Base-by-base conservation (phyloP, 2,329 filamentous ascomycete genomes). In the Fusarium azukiicola region DNA sequence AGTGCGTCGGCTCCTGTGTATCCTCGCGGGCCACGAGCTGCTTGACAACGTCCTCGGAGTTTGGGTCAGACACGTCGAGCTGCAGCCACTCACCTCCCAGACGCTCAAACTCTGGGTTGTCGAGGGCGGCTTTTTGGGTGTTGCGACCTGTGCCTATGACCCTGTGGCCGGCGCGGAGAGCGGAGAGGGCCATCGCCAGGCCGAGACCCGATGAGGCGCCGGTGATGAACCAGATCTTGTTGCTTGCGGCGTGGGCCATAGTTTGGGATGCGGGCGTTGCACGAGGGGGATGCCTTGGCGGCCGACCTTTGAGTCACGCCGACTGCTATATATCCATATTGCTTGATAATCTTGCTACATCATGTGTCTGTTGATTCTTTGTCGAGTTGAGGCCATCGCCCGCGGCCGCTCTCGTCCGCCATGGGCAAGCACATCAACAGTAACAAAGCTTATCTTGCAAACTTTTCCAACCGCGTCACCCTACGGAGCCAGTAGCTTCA, bases 141-240 rank as follows among this genome's bases (percentile, higher is more conserved):
- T 75, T 75, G 32, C 70, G 64, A 4, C 56, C 73, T 21, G 56
- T 73, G 42, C 70, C 70, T 12, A 75, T 73, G 14, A 73, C 70
- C 17, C 73, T 56, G 38, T 75, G 64, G 10, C 70, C 70, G 21
- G 56, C 67, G 8, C 73, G 70, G 46, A 75, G 50, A 36, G 66
- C 70, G n/a, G 70, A 69, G 12, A 75, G 47, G 17, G 73, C 70
- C 70, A 73, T 75, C 16, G 69, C 70, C 12, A 73, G 70, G 36
- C 66, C 73, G 7, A 75, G 14, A 6, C 73, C 73, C 0, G 70
- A 73, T 42, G 73, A 75, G 13, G 66, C 73, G 7, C 73, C 70
- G 5, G 70, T 75, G 23, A 73, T 68, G 56, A 74, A 21, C 72
- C 67, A 73, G 3, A 13, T 67, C 11, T 73, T 71, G 9, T 44